These are phyloP conservation scores for Aspergillus neoniger DNA, from an alignment of 2,329 filamentous ascomycete species.

Conservation along the genomic window DNA sequence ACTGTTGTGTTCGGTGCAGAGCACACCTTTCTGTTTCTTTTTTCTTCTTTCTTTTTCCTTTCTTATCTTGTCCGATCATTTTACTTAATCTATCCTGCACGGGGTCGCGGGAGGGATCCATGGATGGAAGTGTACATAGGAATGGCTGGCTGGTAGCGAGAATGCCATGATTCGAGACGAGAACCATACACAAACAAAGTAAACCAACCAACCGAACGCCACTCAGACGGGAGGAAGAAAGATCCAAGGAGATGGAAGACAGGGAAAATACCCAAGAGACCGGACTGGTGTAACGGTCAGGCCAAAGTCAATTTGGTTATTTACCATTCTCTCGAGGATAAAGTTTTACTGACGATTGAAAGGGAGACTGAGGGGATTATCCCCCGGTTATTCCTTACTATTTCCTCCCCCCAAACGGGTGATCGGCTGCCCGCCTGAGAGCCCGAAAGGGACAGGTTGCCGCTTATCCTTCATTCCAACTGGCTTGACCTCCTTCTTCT, in stretches of 20 bases:
- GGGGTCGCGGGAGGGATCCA: slow-evolving; percentile 4
- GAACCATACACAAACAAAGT: background rate
- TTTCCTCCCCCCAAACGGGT: background rate
- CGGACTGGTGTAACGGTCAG: background rate
- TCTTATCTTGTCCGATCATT: background rate
- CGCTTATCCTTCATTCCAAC: background rate
- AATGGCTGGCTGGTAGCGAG: slow-evolving; percentile 2
- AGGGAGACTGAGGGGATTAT: background rate
- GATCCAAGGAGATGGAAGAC: background rate
- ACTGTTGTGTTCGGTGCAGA: background rate
- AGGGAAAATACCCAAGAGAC: background rate
- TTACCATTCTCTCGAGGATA: background rate
- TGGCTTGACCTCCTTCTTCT: background rate
- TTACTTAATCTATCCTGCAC: background rate
- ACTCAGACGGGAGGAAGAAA: background rate
- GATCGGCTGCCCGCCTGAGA: background rate
- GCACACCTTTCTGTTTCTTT: background rate
- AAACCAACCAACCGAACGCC: background rate
- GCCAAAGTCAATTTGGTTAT: background rate
- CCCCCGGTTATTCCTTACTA: background rate
- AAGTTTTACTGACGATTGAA: background rate
- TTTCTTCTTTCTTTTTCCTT: background rate
- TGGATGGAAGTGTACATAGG: background rate
- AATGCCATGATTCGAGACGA: slow-evolving; percentile 5
- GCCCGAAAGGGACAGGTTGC: slow-evolving; percentile 1